These are phyloP conservation scores for Arthroderma sp. DNA, from an alignment of 2,329 filamentous ascomycete species.

Conservation along the genomic window DNA sequence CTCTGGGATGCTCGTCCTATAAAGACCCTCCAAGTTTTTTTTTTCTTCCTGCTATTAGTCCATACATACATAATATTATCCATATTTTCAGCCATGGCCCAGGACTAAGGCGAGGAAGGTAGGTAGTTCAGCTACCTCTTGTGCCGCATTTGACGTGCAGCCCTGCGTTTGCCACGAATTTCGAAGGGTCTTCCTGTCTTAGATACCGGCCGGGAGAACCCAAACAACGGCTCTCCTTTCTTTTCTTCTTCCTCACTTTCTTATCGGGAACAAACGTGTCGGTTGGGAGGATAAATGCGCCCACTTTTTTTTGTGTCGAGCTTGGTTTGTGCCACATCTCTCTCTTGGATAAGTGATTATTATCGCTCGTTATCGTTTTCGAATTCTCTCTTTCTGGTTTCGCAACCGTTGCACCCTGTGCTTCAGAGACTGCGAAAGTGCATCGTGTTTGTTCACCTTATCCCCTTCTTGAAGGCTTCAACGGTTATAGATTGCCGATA, in stretches of 20 bases:
- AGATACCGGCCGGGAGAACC: neutral
- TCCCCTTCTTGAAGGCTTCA: neutral
- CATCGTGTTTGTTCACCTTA: neutral
- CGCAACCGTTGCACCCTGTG: conserved; percentile 1
- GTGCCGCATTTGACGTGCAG: neutral
- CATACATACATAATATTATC: neutral
- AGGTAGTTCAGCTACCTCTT: neutral
- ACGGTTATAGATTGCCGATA: neutral
- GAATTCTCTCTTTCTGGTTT: neutral
- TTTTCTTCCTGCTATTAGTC: neutral
- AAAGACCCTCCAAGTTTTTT: neutral
- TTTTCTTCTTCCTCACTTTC: neutral
- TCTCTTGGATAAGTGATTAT: neutral
- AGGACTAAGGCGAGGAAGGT: neutral
- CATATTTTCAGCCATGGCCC: neutral
- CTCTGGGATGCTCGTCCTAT: neutral
- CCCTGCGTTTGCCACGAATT: conserved; percentile 1
- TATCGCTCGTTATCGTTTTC: neutral
- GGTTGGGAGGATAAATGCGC: neutral
- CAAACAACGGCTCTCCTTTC: neutral
- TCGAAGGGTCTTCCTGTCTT: neutral
- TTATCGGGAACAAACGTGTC: neutral
- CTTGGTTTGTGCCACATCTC: conserved; percentile 1
- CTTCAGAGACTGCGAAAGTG: neutral
- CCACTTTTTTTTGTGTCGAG: neutral